These are phyloP conservation scores for Schizothecium vesticola DNA, from an alignment of 495 filamentous ascomycete genomes.

Conservation along the genomic window DNA sequence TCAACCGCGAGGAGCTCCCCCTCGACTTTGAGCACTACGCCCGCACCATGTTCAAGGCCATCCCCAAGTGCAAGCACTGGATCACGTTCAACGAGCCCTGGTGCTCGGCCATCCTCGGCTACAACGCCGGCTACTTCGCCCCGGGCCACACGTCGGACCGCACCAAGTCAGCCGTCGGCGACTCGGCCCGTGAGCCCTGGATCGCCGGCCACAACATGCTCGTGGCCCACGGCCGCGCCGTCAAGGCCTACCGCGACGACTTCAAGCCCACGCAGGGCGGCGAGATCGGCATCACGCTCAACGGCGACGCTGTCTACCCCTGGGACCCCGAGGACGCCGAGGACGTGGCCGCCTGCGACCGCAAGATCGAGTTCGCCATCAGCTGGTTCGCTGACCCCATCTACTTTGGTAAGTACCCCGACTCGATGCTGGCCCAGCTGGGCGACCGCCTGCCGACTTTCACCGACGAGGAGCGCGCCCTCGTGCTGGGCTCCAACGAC, in stretches of 20 bases:
- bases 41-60: slow-evolving; percentile 50
- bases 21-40: slow-evolving; percentile 58
- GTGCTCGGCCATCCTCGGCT: slow-evolving; percentile 56
- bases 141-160: slow-evolving; percentile 56
- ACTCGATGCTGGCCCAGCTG: slow-evolving; percentile 68
- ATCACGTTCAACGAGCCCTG: slow-evolving; percentile 65
- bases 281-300: slow-evolving; percentile 58
- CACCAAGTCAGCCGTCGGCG: slow-evolving; percentile 47
- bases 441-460: slow-evolving; percentile 63
- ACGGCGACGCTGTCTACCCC: slow-evolving; percentile 56
- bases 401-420: slow-evolving; percentile 70
- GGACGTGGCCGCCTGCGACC: slow-evolving; percentile 56
- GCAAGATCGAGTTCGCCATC: slow-evolving; percentile 62
- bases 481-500: slow-evolving; percentile 71
- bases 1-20: slow-evolving; percentile 55
- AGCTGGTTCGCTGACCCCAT: slow-evolving; percentile 70
- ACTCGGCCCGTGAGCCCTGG: slow-evolving; percentile 55
- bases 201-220: slow-evolving; percentile 58
- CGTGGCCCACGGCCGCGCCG: slow-evolving; percentile 54
- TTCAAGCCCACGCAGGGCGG: slow-evolving; percentile 57
- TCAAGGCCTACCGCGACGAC: slow-evolving; percentile 63
- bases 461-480: slow-evolving; percentile 57
- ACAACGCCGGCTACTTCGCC: slow-evolving; percentile 55
- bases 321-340: slow-evolving; percentile 52
- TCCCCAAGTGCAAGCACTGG: slow-evolving; percentile 58